These are phyloP conservation scores for Astrocystis sublimbata DNA, from an alignment of 495 filamentous ascomycete genomes.

Conservation along the genomic window DNA sequence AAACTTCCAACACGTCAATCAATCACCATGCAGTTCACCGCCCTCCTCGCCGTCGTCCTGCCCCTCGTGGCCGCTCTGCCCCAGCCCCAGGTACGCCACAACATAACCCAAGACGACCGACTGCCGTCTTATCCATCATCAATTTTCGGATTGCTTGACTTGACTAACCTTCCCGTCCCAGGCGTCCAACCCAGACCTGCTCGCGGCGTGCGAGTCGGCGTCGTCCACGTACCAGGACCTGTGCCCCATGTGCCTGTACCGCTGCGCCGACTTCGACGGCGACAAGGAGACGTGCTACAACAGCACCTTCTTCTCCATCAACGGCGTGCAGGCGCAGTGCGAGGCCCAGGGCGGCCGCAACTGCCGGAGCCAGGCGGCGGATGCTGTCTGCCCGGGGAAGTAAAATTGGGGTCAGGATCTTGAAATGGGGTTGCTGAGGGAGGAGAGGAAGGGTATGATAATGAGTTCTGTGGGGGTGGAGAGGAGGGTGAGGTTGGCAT, in stretches of 20 bases:
- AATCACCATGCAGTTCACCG: slow-evolving; percentile 14
- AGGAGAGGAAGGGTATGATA: neutral
- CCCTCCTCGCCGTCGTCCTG: slow-evolving; percentile 5
- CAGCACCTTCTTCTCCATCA: slow-evolving; percentile 11
- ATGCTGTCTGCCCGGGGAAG: neutral
- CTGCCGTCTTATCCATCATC: neutral
- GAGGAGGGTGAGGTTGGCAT: too few species aligned
- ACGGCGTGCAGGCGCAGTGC: slow-evolving; percentile 9
- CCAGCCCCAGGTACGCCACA: neutral
- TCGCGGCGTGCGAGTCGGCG: slow-evolving; percentile 11
- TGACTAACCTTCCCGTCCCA: neutral
- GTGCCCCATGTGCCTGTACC: slow-evolving; percentile 10
- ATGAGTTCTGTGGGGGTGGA: too few species aligned
- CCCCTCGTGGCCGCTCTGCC: slow-evolving; percentile 11
- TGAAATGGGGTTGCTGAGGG: neutral
- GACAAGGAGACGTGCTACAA: neutral
- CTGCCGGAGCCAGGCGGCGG: neutral
- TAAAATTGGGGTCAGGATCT: neutral
- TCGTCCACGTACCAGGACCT: neutral
- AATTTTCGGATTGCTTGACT: neutral
- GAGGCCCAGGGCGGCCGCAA: slow-evolving; percentile 7
- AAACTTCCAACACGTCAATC: neutral
- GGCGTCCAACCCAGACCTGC: neutral
- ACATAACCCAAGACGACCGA: neutral
- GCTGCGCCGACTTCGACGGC: neutral